Conservation (phyloP, 2,329 filamentous ascomycete species). For the Botryotinia convoluta region DNA sequence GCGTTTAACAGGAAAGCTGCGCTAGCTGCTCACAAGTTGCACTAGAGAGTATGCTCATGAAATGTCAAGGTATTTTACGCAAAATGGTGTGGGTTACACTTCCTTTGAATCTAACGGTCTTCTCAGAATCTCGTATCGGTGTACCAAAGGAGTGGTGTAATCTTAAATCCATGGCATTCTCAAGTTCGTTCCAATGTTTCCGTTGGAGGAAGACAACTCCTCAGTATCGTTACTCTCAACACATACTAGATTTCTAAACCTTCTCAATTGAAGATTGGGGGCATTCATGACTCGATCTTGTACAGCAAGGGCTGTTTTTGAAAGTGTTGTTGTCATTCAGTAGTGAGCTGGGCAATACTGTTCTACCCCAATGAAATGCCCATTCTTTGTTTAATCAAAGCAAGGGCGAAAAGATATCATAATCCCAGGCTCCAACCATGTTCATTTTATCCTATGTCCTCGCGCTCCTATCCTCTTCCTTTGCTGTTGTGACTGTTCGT, state of each 20-base stretch:
- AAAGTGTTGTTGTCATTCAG: too few relatives aligned
- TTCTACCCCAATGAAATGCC: too few relatives aligned
- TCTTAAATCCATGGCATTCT: background rate
- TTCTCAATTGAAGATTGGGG: background rate
- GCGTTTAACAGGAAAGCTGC: background rate
- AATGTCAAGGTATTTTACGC: background rate
- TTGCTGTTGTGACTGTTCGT: too few relatives aligned
- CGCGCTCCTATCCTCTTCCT: too few relatives aligned
- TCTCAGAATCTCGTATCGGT: background rate
- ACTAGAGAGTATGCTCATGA: background rate
- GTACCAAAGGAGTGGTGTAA: background rate
- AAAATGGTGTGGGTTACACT: background rate
- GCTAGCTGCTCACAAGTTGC: background rate
- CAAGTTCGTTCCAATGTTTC: background rate
- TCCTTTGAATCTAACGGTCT: background rate
- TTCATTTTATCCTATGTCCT: too few relatives aligned
- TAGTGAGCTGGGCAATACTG: too few relatives aligned
- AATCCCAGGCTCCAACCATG: too few relatives aligned
- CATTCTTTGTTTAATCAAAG: too few relatives aligned
- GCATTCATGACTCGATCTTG: too few relatives aligned
- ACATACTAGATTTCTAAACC: background rate
- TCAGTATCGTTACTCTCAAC: background rate
- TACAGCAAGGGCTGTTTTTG: too few relatives aligned
- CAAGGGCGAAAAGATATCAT: too few relatives aligned
- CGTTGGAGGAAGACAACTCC: background rate